Evolutionary conservation across 495 filamentous ascomycete species (phyloP).

Genomic region (Thozetella sp.): DNA sequence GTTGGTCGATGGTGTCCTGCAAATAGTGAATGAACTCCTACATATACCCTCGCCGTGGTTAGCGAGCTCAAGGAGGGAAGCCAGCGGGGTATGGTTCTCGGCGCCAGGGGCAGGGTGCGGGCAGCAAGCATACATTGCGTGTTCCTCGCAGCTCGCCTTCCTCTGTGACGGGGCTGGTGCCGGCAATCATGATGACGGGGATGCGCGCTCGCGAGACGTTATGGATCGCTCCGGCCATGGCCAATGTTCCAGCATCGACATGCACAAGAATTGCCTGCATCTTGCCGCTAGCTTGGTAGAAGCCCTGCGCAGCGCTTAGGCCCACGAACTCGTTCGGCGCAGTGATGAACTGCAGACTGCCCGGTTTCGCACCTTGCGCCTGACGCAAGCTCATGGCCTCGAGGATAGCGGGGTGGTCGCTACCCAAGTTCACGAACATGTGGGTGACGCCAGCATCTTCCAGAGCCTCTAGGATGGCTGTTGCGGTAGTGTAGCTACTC

Average conservation of each 20-base stretch:
- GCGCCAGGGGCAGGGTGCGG: too few species aligned
- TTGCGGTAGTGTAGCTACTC: not conserved
- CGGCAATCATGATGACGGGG: constrained; percentile 28
- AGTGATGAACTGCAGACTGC: not conserved
- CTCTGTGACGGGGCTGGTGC: constrained; percentile 20
- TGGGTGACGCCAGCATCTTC: constrained; percentile 1
- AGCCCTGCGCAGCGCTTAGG: constrained; percentile 29
- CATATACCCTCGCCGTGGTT: not conserved
- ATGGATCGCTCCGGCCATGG: constrained; percentile 25
- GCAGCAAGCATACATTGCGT: constrained; percentile 21
- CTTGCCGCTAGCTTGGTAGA: constrained; percentile 20
- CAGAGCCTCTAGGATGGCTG: constrained; percentile 6
- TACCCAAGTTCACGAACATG: constrained; percentile 34
- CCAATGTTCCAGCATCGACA: constrained; percentile 28
- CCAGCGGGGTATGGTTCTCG: too few species aligned
- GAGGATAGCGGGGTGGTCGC: constrained; percentile 79
- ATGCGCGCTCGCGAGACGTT: constrained; percentile 28
- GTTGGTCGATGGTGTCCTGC: constrained; percentile 28
- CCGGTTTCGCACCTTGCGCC: not conserved
- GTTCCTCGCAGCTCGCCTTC: constrained; percentile 22
- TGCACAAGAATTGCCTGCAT: constrained; percentile 26
- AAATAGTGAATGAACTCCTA: constrained; percentile 19
- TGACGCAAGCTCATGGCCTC: constrained; percentile 65
- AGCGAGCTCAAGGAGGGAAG: not conserved
- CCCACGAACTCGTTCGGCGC: constrained; percentile 22